A percentile compares a stretch with the other conserved stretches of the same genome.
These are phyloP conservation scores for Inga oerstediana DNA, from an alignment of 306 rosid species.

Conservation along the genomic window DNA sequence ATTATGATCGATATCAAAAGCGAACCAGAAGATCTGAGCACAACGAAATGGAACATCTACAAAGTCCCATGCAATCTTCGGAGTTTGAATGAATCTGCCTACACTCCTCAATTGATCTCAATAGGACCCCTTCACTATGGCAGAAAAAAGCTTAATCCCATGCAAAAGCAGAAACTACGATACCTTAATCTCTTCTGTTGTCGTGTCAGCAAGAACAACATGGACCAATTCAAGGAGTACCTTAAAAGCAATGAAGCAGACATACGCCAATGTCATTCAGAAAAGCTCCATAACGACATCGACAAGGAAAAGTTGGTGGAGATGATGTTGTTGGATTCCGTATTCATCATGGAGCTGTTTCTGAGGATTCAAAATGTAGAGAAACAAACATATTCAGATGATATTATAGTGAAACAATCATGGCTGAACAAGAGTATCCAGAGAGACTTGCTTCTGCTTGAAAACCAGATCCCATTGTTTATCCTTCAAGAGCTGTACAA, in stretches of 20 bases:
- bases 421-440: too few relatives aligned
- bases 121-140: conserved; percentile 53
- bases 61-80: conserved; percentile 49
- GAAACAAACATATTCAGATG: too few relatives aligned
- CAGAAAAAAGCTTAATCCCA: not conserved
- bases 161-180: conserved; percentile 25
- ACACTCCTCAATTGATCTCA: not conserved
- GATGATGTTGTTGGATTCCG: not conserved
- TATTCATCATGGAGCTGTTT: too few relatives aligned
- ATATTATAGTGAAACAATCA: too few relatives aligned
- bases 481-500: too few relatives aligned
- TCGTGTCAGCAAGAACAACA: conserved; percentile 13
- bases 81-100: conserved; percentile 20
- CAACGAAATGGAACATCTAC: conserved; percentile 37
- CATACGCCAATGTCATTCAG: not conserved
- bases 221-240: not conserved
- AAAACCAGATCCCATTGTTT: too few relatives aligned
- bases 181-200: conserved; percentile 34
- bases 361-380: not conserved
- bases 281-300: not conserved
- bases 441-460: too few relatives aligned
- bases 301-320: not conserved
- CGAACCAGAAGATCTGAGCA: conserved; percentile 15
- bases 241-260: not conserved
- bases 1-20: conserved; percentile 12